These are phyloP conservation scores for Fusarium aywerte DNA, from an alignment of 2,329 filamentous ascomycete genomes.

Conservation along the genomic window DNA sequence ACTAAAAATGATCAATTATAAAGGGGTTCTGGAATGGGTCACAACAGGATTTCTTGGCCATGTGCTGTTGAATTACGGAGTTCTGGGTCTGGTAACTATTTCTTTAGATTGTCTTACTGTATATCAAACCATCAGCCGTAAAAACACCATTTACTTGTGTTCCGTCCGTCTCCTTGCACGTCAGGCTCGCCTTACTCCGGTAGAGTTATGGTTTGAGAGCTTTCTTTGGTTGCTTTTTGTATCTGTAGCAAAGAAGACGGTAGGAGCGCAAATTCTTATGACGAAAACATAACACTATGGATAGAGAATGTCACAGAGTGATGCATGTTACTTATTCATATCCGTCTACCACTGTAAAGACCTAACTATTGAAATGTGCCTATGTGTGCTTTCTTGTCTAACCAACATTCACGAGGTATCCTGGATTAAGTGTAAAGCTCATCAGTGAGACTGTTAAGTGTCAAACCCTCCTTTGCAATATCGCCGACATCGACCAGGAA, in stretches of 20 bases:
- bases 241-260: too few species aligned
- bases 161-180: background rate
- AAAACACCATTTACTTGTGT: conserved; percentile 19
- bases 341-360: background rate
- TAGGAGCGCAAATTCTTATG: background rate
- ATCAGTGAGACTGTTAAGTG: conserved; percentile 76
- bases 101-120: conserved; percentile 29
- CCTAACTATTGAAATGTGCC: background rate
- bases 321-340: background rate
- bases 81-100: conserved; percentile 40
- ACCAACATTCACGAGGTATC: too few species aligned
- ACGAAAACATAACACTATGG: background rate
- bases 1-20: background rate
- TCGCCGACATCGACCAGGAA: conserved; percentile 81
- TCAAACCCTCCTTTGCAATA: conserved; percentile 83
- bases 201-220: background rate
- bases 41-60: conserved; percentile 10
- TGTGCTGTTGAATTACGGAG: conserved; percentile 38
- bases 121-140: conserved; percentile 27
- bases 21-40: conserved; percentile 26
- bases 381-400: background rate
- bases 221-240: background rate
- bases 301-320: background rate
- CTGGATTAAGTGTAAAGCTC: conserved; percentile 71
- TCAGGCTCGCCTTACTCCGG: too few species aligned